A percentile compares a stretch with the other conserved stretches of the same genome.
phyloP scores from a whole-genome alignment of 1,284 basidiomycete species.

The Phellopilus nigrolimitatus region DNA sequence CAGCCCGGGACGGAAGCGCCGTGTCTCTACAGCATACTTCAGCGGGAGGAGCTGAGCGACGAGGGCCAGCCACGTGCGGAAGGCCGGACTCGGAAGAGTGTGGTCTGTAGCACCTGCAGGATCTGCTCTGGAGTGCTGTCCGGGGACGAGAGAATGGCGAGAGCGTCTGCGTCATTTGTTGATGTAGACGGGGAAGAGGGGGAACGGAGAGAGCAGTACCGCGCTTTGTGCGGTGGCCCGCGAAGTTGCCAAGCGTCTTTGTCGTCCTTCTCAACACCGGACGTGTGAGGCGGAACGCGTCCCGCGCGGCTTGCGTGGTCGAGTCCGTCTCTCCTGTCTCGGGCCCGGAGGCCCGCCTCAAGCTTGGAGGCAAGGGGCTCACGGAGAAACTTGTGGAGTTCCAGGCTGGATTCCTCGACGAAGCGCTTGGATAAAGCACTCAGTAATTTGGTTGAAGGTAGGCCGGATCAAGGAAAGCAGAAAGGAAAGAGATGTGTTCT shows the following conservation, averaged over 20 bases:
- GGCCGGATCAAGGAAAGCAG: conserved; percentile 83
- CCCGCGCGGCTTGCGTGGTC: conserved; percentile 42
- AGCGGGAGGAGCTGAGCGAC: conserved; percentile 77
- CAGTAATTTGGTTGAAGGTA: conserved; percentile 84
- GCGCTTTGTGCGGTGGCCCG: conserved; percentile 93
- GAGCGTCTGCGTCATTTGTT: conserved; percentile 9
- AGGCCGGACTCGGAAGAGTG: conserved; percentile 81
- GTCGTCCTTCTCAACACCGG: conserved; percentile 39
- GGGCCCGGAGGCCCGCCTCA: conserved; percentile 56
- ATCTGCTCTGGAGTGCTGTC: conserved; percentile 47
- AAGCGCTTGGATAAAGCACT: conserved; percentile 80
- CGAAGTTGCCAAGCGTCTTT: conserved; percentile 65
- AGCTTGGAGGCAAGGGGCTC: conserved; percentile 64
- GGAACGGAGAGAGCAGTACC: conserved; percentile 67
- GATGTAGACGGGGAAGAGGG: conserved; percentile 23
- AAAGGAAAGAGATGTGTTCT: conserved; percentile 65
- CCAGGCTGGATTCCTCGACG: conserved; percentile 83
- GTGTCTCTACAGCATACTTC: conserved; percentile 69
- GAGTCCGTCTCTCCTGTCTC: conserved; percentile 68
- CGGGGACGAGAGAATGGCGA: conserved; percentile 11
- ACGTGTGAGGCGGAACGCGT: conserved; percentile 60
- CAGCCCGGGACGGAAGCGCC: conserved; percentile 88
- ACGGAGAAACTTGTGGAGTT: conserved; percentile 83
- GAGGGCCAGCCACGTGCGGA: conserved; percentile 85
- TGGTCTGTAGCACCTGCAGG: conserved; percentile 62